Conservation (phyloP, 495 filamentous ascomycete genomes). For the Viridothelium virens region DNA sequence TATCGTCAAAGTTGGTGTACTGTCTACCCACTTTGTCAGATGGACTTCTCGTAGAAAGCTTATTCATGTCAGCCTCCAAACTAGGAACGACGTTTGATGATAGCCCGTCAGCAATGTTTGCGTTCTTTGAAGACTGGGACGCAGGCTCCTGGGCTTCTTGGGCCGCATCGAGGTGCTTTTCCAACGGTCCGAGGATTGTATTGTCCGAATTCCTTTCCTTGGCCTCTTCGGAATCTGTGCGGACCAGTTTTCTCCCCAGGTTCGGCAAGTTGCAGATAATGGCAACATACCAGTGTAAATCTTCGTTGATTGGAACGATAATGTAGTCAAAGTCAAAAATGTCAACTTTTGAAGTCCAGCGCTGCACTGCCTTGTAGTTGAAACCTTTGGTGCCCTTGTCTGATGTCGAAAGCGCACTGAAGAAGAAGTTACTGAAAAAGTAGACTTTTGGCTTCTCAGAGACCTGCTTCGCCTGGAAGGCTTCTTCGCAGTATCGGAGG, state of each 20-base stretch:
- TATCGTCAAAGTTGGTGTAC: neutral
- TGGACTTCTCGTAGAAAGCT: neutral
- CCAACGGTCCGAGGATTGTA: neutral
- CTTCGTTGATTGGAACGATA: conserved; percentile 83
- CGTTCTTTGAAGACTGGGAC: neutral
- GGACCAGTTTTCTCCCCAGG: neutral
- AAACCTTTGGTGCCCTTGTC: conserved; percentile 50
- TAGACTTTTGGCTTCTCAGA: conserved; percentile 53
- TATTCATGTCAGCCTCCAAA: neutral
- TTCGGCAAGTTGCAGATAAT: conserved; percentile 85
- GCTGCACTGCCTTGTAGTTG: conserved; percentile 74
- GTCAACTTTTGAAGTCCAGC: conserved; percentile 84
- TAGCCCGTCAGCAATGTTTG: neutral
- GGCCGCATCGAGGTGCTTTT: neutral
- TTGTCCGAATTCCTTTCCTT: conserved; percentile 9
- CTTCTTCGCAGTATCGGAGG: conserved; percentile 42
- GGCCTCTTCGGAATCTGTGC: conserved; percentile 13
- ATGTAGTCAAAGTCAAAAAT: conserved; percentile 82
- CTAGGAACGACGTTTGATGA: neutral
- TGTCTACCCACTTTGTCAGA: neutral
- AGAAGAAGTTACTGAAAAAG: conserved; percentile 92
- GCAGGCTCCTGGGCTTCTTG: neutral
- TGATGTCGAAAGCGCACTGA: conserved; percentile 57
- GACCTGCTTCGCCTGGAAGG: conserved; percentile 4
- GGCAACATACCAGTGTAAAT: conserved; percentile 84